Conservation (phyloP, 495 filamentous ascomycete species). For the Articulospora tetracladia region DNA sequence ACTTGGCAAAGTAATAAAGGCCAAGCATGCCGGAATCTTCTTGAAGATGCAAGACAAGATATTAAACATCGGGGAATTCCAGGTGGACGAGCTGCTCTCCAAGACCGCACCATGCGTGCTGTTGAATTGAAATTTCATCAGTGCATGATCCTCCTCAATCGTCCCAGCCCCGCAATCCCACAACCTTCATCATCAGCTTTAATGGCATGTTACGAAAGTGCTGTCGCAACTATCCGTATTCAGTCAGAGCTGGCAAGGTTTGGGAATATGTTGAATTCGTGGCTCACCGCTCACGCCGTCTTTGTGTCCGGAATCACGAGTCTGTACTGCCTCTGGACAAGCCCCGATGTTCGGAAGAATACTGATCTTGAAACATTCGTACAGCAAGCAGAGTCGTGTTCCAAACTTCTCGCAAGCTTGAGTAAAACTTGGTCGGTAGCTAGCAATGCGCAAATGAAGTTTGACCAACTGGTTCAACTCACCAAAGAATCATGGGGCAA, state of each 20-base stretch:
- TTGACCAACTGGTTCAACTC: neutral
- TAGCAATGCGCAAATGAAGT: neutral
- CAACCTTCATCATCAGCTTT: conserved; percentile 35
- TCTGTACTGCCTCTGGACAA: conserved; percentile 38
- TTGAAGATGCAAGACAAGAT: neutral
- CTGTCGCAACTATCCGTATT: conserved; percentile 30
- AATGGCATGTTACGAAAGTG: conserved; percentile 34
- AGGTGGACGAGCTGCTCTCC: neutral
- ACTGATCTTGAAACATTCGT: conserved; percentile 35
- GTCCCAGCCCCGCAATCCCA: conserved; percentile 40
- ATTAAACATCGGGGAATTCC: neutral
- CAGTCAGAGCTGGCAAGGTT: conserved; percentile 34
- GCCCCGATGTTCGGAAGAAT: conserved; percentile 31
- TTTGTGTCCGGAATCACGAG: conserved; percentile 39
- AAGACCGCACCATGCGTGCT: neutral
- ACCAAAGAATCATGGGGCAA: neutral
- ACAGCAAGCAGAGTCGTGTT: neutral
- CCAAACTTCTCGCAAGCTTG: neutral
- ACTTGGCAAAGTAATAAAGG: neutral
- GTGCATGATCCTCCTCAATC: conserved; percentile 38
- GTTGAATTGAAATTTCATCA: conserved; percentile 37
- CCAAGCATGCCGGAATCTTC: neutral
- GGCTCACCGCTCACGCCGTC: conserved; percentile 38
- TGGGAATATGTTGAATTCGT: conserved; percentile 35
- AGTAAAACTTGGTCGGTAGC: neutral